phyloP scores from a whole-genome alignment of 345 rosid species.

The Pistacia integerrima region DNA sequence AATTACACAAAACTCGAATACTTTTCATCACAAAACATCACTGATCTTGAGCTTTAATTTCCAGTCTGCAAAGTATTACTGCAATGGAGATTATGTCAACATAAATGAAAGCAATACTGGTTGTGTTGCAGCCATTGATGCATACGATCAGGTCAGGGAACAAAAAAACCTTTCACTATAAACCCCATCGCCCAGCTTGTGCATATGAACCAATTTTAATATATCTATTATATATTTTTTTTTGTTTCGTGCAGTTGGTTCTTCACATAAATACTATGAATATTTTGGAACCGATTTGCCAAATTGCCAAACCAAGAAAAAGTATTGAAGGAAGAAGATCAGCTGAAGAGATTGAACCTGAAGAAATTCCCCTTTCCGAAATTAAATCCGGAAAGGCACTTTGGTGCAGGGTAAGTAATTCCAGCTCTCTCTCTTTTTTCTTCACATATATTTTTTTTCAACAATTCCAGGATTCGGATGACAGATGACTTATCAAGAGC shows the following conservation, averaged over 20 bases:
- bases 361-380: slow-evolving; percentile 19
- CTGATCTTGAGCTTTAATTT: too few species aligned
- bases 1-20: too few species aligned
- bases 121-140: slow-evolving; percentile 22
- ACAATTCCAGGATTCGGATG: background rate
- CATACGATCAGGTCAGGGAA: background rate
- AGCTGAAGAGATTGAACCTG: slow-evolving; percentile 21
- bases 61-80: slow-evolving; percentile 11
- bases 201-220: too few species aligned
- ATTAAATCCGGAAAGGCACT: slow-evolving; percentile 6
- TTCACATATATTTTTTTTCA: background rate
- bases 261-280: slow-evolving; percentile 38
- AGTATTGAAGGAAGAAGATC: slow-evolving; percentile 27
- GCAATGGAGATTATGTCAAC: slow-evolving; percentile 30
- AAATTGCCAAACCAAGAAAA: slow-evolving; percentile 26
- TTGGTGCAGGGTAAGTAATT: slow-evolving; percentile 39
- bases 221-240: too few species aligned
- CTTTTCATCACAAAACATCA: too few species aligned
- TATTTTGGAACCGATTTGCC: slow-evolving; percentile 37
- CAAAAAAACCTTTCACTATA: too few species aligned
- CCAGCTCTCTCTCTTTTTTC: background rate
- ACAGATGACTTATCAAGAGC: background rate
- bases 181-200: too few species aligned
- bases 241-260: slow-evolving; percentile 23
- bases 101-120: slow-evolving; percentile 29